Evolutionary conservation across 192 early-diverging fungal species (phyloP).

Genomic region (Podila minutissima): DNA sequence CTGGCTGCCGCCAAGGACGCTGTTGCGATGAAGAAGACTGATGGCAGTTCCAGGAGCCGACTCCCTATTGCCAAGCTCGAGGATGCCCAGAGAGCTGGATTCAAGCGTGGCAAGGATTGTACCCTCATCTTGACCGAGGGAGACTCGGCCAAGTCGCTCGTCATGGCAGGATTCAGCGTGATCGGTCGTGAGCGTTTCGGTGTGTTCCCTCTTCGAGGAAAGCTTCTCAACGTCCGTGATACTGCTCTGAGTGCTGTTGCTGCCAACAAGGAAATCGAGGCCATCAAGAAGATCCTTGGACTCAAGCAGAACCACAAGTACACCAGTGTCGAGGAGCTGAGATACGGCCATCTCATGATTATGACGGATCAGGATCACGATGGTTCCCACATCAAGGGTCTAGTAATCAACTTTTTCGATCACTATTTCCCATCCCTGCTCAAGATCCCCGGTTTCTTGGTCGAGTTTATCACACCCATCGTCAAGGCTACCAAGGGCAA

Average conservation of each 20-base stretch:
- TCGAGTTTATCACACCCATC: slow-evolving; percentile 98
- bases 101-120: slow-evolving; percentile 74
- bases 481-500: slow-evolving; percentile 83
- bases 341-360: slow-evolving; percentile 97
- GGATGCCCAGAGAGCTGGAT: slow-evolving; percentile 94
- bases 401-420: slow-evolving; percentile 97
- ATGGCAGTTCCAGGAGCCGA: slow-evolving; percentile 74
- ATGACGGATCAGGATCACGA: slow-evolving; percentile 99
- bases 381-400: slow-evolving; percentile 96
- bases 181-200: slow-evolving; percentile 92
- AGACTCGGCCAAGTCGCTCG: slow-evolving; percentile 94
- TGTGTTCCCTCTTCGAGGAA: slow-evolving; percentile 97
- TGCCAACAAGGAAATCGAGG: slow-evolving; percentile 86
- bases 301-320: slow-evolving; percentile 89
- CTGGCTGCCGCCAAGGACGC: slow-evolving; percentile 78
- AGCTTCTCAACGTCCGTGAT: slow-evolving; percentile 96
- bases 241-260: slow-evolving; percentile 73
- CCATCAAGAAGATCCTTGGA: slow-evolving; percentile 94
- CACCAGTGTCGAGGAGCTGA: slow-evolving; percentile 72
- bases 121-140: slow-evolving; percentile 98
- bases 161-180: slow-evolving; percentile 85
- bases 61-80: slow-evolving; percentile 90
- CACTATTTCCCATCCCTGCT: slow-evolving; percentile 92
- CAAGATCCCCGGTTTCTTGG: slow-evolving; percentile 89
- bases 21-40: slow-evolving; percentile 87